Evolutionary conservation across 2,329 filamentous ascomycete genomes (phyloP).

Genomic region (Podosphaera fusca): DNA sequence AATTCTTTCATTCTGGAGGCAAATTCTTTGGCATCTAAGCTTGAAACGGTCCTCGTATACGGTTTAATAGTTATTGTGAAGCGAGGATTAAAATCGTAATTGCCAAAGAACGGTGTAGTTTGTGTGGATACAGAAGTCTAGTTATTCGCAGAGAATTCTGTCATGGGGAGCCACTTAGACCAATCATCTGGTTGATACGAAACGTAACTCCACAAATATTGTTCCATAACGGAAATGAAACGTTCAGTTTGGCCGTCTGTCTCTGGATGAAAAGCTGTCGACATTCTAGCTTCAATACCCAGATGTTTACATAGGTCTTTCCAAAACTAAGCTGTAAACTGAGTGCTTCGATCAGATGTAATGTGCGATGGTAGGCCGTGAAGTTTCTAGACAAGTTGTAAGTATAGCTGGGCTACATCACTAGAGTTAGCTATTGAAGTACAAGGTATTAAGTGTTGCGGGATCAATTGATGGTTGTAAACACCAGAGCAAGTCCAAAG

Average conservation of each 20-base stretch:
- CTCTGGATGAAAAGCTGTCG: constrained; percentile 3
- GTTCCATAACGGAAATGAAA: constrained; percentile 2
- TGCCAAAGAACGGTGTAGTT: background rate
- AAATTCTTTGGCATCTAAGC: background rate
- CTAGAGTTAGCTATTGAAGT: background rate
- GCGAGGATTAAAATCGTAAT: background rate
- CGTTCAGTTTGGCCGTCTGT: constrained; percentile 2
- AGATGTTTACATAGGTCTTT: background rate
- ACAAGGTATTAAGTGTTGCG: background rate
- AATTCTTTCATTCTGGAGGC: background rate
- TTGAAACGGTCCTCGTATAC: background rate
- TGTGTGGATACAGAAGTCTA: background rate
- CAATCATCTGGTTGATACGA: constrained; percentile 3
- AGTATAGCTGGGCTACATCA: background rate
- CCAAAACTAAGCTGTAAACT: background rate
- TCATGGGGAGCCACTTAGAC: constrained; percentile 1
- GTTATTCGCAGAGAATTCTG: constrained; percentile 2
- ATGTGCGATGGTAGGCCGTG: background rate
- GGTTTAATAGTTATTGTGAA: background rate
- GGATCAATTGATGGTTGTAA: background rate
- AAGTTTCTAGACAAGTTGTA: background rate
- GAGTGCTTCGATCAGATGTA: background rate
- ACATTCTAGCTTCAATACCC: background rate
- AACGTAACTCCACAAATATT: constrained; percentile 2
- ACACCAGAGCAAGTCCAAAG: no score